Conservation (phyloP, 805 yeast genomes). For the Pichia deserticola region DNA sequence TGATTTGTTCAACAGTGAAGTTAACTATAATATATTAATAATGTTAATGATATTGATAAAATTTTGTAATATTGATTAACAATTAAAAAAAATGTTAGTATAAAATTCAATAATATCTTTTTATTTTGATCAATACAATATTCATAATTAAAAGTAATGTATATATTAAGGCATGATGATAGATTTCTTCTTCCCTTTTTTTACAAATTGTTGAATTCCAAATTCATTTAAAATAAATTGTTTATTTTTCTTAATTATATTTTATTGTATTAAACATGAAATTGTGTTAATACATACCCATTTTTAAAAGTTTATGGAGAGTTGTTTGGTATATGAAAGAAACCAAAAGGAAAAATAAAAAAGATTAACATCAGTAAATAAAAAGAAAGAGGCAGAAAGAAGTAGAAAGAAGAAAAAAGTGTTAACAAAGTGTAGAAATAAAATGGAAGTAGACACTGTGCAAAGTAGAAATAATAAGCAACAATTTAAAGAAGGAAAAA, state of each 20-base stretch:
- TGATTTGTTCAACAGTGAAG: slow-evolving; percentile 84
- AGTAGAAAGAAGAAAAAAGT: neutral
- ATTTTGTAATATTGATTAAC: too few species aligned
- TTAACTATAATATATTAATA: slow-evolving; percentile 28
- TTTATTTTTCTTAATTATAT: too few species aligned
- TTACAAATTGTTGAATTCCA: too few species aligned
- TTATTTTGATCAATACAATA: too few species aligned
- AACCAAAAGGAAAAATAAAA: neutral
- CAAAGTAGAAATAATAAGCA: neutral
- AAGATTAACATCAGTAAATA: neutral
- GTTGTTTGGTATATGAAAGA: neutral
- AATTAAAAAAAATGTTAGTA: slow-evolving; percentile 7
- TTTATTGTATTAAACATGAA: too few species aligned
- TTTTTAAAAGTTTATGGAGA: slow-evolving; percentile 7
- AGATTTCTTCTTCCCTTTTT: too few species aligned
- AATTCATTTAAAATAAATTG: too few species aligned
- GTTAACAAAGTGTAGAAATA: neutral
- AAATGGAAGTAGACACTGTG: neutral
- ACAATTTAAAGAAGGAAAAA: too few species aligned
- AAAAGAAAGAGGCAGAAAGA: neutral
- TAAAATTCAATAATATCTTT: too few species aligned
- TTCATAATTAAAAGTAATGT: too few species aligned
- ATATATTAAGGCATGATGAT: too few species aligned
- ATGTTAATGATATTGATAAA: too few species aligned
- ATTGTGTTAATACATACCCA: slow-evolving; percentile 8